These are phyloP conservation scores for Apodospora peruviana DNA, from an alignment of 495 filamentous ascomycete genomes.

Conservation along the genomic window DNA sequence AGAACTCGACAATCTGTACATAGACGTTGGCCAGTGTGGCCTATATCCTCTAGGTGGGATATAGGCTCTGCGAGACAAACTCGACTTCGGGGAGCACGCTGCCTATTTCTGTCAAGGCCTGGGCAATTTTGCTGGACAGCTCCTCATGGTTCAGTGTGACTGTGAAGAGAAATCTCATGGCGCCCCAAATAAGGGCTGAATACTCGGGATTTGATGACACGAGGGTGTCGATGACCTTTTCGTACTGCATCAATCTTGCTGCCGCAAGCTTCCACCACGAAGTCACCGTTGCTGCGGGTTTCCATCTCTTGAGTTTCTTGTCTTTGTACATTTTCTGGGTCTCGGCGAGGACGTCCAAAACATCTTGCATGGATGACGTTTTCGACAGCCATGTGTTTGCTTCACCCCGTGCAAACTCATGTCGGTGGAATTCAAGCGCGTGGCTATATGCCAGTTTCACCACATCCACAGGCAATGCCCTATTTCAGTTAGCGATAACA, in stretches of 20 bases:
- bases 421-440: not conserved
- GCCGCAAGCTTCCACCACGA: conserved; percentile 2
- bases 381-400: not conserved
- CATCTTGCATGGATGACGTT: not conserved
- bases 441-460: not conserved
- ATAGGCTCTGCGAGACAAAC: conserved; percentile 17
- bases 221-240: conserved; percentile 3
- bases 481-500: too few species aligned
- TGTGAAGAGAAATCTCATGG: conserved; percentile 4
- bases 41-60: conserved; percentile 30
- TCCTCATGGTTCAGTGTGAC: conserved; percentile 23
- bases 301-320: not conserved
- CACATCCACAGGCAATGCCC: too few species aligned
- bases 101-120: conserved; percentile 25
- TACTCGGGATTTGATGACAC: conserved; percentile 5
- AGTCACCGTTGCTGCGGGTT: not conserved
- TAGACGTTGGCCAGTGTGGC: conserved; percentile 24
- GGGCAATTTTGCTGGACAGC: conserved; percentile 14
- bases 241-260: conserved; percentile 1
- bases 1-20: conserved; percentile 28
- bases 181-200: conserved; percentile 2
- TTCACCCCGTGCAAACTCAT: not conserved
- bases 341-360: not conserved
- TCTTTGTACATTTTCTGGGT: not conserved
- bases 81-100: conserved; percentile 27